A percentile compares a stretch with the other conserved stretches of the same genome.
Conservation (phyloP, 306 rosid genomes). For the Acacia acuminata region DNA sequence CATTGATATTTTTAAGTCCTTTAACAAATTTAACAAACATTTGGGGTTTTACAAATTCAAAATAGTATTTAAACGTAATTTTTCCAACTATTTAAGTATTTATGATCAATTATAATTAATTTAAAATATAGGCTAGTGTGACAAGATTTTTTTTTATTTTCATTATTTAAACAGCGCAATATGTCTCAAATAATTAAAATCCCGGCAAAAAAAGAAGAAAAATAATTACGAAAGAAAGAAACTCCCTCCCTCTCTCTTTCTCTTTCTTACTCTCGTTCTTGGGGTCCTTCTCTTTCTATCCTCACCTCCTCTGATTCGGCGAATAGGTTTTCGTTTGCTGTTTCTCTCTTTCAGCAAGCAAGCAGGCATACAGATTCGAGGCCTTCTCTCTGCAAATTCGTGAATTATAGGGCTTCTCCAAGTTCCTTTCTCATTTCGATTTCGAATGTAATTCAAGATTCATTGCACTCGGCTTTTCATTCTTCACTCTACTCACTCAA, state of each 20-base stretch:
- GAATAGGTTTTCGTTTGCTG: slow-evolving; percentile 36
- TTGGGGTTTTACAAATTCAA: too few relatives aligned
- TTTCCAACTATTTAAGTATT: too few relatives aligned
- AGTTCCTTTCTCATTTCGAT: slow-evolving; percentile 26
- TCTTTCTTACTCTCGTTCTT: slow-evolving; percentile 15
- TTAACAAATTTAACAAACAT: too few relatives aligned
- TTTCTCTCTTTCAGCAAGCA: slow-evolving; percentile 24
- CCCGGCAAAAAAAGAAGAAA: background rate
- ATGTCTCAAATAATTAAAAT: background rate
- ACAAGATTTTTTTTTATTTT: background rate
- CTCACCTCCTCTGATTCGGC: slow-evolving; percentile 46
- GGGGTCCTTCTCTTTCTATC: slow-evolving; percentile 40
- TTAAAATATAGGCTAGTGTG: too few relatives aligned
- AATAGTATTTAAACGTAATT: too few relatives aligned
- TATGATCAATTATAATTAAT: too few relatives aligned
- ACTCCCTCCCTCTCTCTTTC: slow-evolving; percentile 18
- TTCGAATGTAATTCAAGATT: slow-evolving; percentile 38
- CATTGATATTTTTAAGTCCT: too few relatives aligned
- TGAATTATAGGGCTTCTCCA: slow-evolving; percentile 1
- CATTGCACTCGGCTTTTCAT: slow-evolving; percentile 19
- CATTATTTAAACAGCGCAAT: background rate
- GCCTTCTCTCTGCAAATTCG: slow-evolving; percentile 36
- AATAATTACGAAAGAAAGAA: background rate
- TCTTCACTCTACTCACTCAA: slow-evolving; percentile 28
- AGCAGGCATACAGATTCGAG: slow-evolving; percentile 20